These are phyloP conservation scores for Arthrobotrys sinensis DNA, from an alignment of 2,329 filamentous ascomycete genomes.

Conservation along the genomic window DNA sequence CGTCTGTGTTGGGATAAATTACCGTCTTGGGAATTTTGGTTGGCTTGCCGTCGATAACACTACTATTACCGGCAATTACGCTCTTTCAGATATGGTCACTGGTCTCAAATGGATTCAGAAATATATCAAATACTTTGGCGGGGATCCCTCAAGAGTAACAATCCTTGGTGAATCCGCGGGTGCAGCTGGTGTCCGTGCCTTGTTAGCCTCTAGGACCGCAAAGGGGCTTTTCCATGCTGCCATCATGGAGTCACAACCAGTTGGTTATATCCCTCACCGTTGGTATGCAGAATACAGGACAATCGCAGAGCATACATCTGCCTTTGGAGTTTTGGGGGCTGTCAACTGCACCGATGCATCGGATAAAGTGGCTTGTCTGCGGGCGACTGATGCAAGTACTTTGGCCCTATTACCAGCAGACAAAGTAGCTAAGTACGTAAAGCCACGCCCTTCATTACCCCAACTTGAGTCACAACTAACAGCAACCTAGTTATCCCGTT, in stretches of 20 bases:
- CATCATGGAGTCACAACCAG: slow-evolving; percentile 65
- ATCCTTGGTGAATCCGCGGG: slow-evolving; percentile 84
- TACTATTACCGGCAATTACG: slow-evolving; percentile 70
- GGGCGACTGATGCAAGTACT: slow-evolving; percentile 17
- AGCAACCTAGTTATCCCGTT: slow-evolving; percentile 35
- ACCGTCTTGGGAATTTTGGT: slow-evolving; percentile 63
- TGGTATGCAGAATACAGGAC: slow-evolving; percentile 33
- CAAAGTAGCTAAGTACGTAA: slow-evolving; percentile 21
- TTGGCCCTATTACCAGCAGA: background rate
- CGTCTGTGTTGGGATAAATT: slow-evolving; percentile 69
- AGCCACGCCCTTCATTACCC: background rate
- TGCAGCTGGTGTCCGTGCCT: slow-evolving; percentile 69
- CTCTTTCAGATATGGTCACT: slow-evolving; percentile 71
- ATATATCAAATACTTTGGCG: slow-evolving; percentile 83
- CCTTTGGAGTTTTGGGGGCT: slow-evolving; percentile 12
- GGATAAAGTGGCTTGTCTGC: slow-evolving; percentile 28
- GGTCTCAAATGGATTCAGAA: slow-evolving; percentile 73
- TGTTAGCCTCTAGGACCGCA: slow-evolving; percentile 71
- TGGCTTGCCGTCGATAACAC: slow-evolving; percentile 65
- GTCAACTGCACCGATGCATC: slow-evolving; percentile 9
- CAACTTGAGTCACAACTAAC: background rate
- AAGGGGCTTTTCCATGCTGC: slow-evolving; percentile 71
- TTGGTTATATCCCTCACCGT: slow-evolving; percentile 22
- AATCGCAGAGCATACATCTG: slow-evolving; percentile 20
- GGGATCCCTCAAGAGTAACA: slow-evolving; percentile 82